These are phyloP conservation scores for Cornus florida DNA, from an alignment of 148 eudicot species.

Conservation along the genomic window DNA sequence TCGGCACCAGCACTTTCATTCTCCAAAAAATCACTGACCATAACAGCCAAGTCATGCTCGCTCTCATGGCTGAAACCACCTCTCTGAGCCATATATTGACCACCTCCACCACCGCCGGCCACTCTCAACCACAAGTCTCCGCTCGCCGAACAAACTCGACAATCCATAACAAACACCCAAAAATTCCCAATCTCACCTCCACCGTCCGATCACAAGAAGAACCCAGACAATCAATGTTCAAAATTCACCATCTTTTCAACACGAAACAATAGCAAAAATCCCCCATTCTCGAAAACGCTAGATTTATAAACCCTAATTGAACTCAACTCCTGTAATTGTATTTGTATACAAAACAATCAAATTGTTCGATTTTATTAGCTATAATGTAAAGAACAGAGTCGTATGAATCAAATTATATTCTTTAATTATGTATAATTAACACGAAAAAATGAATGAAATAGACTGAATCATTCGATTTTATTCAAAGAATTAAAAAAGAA, in stretches of 20 bases:
- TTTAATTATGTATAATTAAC: background rate
- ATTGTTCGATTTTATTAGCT: too few species aligned
- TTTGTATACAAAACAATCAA: too few species aligned
- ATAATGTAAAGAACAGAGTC: background rate
- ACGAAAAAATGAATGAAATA: too few species aligned
- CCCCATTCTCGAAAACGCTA: background rate
- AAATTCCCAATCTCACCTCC: background rate
- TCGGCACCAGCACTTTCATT: conserved; percentile 68
- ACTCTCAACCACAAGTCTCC: conserved; percentile 43
- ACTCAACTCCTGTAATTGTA: background rate
- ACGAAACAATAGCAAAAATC: background rate
- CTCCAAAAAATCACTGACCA: conserved; percentile 85
- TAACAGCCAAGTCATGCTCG: conserved; percentile 75
- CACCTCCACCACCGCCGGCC: conserved; percentile 28
- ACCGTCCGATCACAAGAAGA: background rate
- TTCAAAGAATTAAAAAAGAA: background rate
- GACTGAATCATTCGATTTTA: background rate
- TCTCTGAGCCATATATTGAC: conserved; percentile 16
- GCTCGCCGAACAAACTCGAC: conserved; percentile 32
- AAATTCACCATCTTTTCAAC: background rate
- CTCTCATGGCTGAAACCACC: conserved; percentile 67
- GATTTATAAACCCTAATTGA: background rate
- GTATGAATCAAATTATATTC: background rate
- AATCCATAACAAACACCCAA: conserved; percentile 35
- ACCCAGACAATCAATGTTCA: background rate